Conservation (phyloP, 2,329 filamentous ascomycete genomes). For the Grosmannia penicillata region DNA sequence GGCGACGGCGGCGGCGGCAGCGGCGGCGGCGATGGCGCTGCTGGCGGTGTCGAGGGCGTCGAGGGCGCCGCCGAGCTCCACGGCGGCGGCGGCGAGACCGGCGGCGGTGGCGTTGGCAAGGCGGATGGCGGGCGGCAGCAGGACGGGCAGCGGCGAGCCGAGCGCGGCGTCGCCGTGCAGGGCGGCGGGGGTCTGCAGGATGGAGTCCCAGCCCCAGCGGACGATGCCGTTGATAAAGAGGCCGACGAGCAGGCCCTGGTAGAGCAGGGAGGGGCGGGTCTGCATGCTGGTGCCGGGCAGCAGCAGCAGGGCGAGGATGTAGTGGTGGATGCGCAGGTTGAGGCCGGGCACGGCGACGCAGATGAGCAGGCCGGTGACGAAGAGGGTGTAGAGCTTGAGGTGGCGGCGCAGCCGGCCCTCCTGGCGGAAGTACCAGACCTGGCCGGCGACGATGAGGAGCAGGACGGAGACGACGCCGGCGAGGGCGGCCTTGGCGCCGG, state of each 20-base stretch:
- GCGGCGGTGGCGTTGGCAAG: slow-evolving; percentile 13
- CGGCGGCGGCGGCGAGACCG: slow-evolving; percentile 2
- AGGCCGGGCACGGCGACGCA: slow-evolving; percentile 61
- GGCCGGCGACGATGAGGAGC: slow-evolving; percentile 50
- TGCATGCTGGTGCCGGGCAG: slow-evolving; percentile 82
- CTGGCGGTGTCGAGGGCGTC: background rate
- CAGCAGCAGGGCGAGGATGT: slow-evolving; percentile 75
- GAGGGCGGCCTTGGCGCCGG: slow-evolving; percentile 73
- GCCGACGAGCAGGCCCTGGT: slow-evolving; percentile 79
- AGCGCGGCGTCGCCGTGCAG: slow-evolving; percentile 55
- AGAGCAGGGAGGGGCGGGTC: slow-evolving; percentile 69
- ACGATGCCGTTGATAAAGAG: slow-evolving; percentile 90
- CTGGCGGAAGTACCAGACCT: slow-evolving; percentile 74
- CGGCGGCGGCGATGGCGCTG: background rate
- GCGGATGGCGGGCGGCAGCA: slow-evolving; percentile 31
- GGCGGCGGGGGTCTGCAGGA: slow-evolving; percentile 67
- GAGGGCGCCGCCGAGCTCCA: slow-evolving; percentile 10
- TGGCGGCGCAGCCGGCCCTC: slow-evolving; percentile 70
- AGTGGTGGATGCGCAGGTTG: slow-evolving; percentile 84
- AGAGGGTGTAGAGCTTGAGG: slow-evolving; percentile 60
- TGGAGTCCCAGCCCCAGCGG: slow-evolving; percentile 81
- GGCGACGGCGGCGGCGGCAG: slow-evolving; percentile 16
- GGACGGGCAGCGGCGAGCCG: slow-evolving; percentile 44
- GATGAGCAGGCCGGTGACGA: slow-evolving; percentile 52
- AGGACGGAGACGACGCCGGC: slow-evolving; percentile 63